Conservation (phyloP, 768 basidiomycete genomes). For the Lactifluus piperatus region DNA sequence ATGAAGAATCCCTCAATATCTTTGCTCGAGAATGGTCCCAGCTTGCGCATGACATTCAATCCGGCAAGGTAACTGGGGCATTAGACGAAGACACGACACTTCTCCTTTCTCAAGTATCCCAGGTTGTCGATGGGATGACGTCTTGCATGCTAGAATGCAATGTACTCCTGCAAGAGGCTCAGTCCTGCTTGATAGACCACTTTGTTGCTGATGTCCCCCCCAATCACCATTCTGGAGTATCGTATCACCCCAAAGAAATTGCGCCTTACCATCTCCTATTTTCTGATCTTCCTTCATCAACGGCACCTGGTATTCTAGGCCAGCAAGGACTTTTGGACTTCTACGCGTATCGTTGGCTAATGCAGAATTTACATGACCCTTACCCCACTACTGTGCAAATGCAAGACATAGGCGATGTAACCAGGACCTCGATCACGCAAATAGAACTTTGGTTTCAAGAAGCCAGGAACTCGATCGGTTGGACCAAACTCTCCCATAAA, state of each 20-base stretch:
- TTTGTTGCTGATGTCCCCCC: background rate
- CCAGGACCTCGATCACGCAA: background rate
- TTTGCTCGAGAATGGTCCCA: background rate
- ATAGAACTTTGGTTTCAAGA: slow-evolving; percentile 20
- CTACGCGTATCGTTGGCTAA: slow-evolving; percentile 2
- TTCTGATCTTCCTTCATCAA: background rate
- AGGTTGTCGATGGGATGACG: background rate
- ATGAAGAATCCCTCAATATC: background rate
- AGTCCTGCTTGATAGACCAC: background rate
- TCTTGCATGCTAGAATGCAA: background rate
- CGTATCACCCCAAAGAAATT: background rate
- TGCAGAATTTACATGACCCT: slow-evolving; percentile 38
- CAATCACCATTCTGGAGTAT: background rate
- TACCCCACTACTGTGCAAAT: slow-evolving; percentile 34
- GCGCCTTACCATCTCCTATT: background rate
- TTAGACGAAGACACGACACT: background rate
- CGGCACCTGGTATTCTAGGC: background rate
- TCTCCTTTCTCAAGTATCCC: background rate
- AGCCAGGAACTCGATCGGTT: slow-evolving; percentile 19
- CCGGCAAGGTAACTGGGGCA: background rate
- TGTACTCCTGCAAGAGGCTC: background rate
- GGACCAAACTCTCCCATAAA: slow-evolving; percentile 13
- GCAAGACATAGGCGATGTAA: background rate
- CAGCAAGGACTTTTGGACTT: background rate
- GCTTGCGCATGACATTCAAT: background rate